Percentiles rank a stretch among this genome's conserved stretches.
These are phyloP conservation scores for Plasmodium coatneyi DNA, from an alignment of 169 alveolate species.

Conservation along the genomic window DNA sequence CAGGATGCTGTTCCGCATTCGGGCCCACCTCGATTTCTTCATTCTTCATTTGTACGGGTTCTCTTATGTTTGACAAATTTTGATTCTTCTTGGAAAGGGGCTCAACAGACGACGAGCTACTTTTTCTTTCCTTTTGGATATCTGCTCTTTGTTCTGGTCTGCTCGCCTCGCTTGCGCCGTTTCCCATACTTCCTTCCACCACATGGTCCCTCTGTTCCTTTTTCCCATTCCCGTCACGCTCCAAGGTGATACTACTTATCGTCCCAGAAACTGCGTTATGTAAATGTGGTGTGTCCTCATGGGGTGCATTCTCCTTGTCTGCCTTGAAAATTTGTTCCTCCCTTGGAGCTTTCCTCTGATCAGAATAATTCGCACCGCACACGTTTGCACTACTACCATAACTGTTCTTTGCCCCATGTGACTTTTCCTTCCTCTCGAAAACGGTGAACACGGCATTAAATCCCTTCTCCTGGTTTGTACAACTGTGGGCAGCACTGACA, in stretches of 20 bases:
- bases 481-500: neutral
- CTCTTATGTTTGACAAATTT: neutral
- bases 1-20: neutral
- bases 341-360: neutral
- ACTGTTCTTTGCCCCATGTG: neutral
- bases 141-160: conserved; percentile 7
- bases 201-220: neutral
- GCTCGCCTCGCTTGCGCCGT: neutral
- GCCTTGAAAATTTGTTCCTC: neutral
- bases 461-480: neutral
- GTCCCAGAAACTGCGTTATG: neutral
- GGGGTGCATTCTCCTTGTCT: neutral
- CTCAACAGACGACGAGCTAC: neutral
- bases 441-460: neutral
- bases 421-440: neutral
- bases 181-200: neutral
- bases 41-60: neutral
- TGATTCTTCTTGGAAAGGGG: neutral
- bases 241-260: neutral
- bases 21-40: neutral
- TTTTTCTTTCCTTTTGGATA: neutral
- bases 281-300: neutral
- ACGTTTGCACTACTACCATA: neutral
- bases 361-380: neutral
- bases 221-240: neutral